Conservation (phyloP, 2,329 filamentous ascomycete species). For the Apiospora malaysiana region DNA sequence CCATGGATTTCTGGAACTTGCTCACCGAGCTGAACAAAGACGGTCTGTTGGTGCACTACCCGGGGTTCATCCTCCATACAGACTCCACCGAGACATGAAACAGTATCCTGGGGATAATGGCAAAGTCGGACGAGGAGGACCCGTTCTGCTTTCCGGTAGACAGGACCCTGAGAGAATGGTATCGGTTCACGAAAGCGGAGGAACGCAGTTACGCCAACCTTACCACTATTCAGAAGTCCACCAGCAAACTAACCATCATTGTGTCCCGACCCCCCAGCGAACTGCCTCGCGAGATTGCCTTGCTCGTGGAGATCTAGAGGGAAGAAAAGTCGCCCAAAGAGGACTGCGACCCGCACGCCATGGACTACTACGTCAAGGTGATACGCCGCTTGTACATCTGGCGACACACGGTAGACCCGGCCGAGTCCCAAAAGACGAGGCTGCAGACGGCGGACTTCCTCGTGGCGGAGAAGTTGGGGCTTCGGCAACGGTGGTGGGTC, state of each 20-base stretch:
- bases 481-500: constrained; percentile 19
- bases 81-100: constrained; percentile 16
- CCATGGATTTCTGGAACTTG: constrained; percentile 17
- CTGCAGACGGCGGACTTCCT: not conserved
- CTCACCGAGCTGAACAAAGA: constrained; percentile 2
- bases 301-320: constrained; percentile 17
- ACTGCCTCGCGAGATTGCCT: constrained; percentile 20
- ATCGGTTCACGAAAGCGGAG: constrained; percentile 17
- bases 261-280: constrained; percentile 2
- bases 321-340: not conserved
- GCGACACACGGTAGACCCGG: not conserved
- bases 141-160: constrained; percentile 22
- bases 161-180: constrained; percentile 21
- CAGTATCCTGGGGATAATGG: constrained; percentile 12
- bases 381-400: constrained; percentile 17
- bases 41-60: constrained; percentile 21
- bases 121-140: not conserved
- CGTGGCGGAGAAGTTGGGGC: constrained; percentile 5
- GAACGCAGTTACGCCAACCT: not conserved
- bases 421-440: not conserved
- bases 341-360: not conserved
- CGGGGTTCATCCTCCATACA: constrained; percentile 18
- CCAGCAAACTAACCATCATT: constrained; percentile 18
- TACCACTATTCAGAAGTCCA: not conserved
- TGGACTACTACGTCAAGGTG: constrained; percentile 2